phyloP scores from a whole-genome alignment of 1,284 basidiomycete genomes.

The Cryptococcus sp. region DNA sequence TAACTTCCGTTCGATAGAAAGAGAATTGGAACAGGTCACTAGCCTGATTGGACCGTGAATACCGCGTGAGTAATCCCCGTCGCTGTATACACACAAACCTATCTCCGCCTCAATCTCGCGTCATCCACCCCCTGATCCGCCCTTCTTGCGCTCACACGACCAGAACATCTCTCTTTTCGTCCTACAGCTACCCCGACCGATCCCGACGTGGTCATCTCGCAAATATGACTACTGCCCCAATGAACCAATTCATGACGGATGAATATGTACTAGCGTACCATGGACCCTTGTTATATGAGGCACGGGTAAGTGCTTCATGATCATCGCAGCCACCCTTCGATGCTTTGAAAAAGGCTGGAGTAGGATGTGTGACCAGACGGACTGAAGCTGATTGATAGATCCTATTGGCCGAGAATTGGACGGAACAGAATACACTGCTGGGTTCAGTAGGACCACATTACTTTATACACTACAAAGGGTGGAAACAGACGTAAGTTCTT shows the following conservation, averaged over 20 bases:
- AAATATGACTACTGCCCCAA: constrained; percentile 19
- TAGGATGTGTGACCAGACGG: background rate
- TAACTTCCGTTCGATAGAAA: no score
- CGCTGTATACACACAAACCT: no score
- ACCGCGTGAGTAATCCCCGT: no score
- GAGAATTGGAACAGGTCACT: no score
- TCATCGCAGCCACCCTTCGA: constrained; percentile 3
- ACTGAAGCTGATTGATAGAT: constrained; percentile 50
- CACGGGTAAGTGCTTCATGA: constrained; percentile 57
- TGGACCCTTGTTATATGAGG: constrained; percentile 90
- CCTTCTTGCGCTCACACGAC: background rate
- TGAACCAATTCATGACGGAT: constrained; percentile 50
- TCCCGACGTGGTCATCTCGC: background rate
- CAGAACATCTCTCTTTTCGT: background rate
- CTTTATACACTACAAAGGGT: constrained; percentile 97
- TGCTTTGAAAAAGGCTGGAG: background rate
- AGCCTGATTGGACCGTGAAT: no score
- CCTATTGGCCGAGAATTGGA: constrained; percentile 72
- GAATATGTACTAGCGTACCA: constrained; percentile 92
- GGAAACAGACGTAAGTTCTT: constrained; percentile 86
- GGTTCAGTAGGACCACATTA: constrained; percentile 75
- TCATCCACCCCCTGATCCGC: background rate
- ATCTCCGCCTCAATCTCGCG: background rate
- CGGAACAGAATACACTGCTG: constrained; percentile 63
- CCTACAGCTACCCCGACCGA: background rate